phyloP scores from a whole-genome alignment of 2,329 filamentous ascomycete species.

The Xenosphaeropsis pyriputrescens region DNA sequence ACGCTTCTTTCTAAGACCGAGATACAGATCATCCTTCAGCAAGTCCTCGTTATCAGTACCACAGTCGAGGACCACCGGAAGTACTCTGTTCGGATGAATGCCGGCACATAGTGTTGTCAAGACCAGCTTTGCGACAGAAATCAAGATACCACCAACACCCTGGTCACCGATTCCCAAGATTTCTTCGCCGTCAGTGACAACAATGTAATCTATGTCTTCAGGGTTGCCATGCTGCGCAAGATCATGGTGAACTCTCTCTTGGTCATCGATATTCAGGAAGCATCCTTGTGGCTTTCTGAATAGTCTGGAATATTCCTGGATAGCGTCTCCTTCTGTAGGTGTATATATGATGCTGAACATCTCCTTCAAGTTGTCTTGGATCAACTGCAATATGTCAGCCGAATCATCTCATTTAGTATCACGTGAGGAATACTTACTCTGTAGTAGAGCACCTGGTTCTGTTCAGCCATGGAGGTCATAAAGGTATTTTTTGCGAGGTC shows the following conservation, averaged over 20 bases:
- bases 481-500: constrained; percentile 78
- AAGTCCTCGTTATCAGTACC: constrained; percentile 71
- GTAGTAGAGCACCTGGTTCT: constrained; percentile 75
- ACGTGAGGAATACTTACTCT: constrained; percentile 28
- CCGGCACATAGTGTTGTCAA: constrained; percentile 79
- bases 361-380: constrained; percentile 66
- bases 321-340: constrained; percentile 79
- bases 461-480: constrained; percentile 69
- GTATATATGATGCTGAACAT: constrained; percentile 91
- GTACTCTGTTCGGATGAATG: constrained; percentile 61
- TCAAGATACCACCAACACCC: constrained; percentile 72
- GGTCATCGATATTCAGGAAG: constrained; percentile 61
- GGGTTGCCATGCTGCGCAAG: constrained; percentile 52
- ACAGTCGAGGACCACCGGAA: constrained; percentile 74
- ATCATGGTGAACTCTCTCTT: constrained; percentile 48
- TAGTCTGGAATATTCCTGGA: constrained; percentile 66
- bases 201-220: constrained; percentile 78
- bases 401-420: neutral
- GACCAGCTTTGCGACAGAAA: constrained; percentile 70
- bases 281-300: constrained; percentile 71
- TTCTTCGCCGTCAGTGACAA: constrained; percentile 58
- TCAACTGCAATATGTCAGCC: constrained; percentile 31
- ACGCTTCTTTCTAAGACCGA: constrained; percentile 55
- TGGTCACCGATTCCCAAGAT: constrained; percentile 86
- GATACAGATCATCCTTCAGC: constrained; percentile 63